These are phyloP conservation scores for Nadsonia fulvescens DNA, from an alignment of 805 yeast species.

Conservation along the genomic window DNA sequence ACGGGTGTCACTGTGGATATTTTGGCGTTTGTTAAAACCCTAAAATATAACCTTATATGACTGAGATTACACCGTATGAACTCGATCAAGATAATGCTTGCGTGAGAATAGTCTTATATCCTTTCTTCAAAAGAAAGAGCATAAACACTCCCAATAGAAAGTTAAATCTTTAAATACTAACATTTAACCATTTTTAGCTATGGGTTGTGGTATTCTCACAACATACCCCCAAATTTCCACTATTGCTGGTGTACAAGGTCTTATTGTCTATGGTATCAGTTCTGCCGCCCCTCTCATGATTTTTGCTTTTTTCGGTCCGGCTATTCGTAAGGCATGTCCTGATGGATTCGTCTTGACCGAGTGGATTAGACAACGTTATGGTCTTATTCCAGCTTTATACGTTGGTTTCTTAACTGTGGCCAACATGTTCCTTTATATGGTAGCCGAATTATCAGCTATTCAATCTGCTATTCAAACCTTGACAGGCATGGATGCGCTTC, in stretches of 20 bases:
- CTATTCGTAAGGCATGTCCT: conserved; percentile 62
- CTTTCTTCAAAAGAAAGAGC: background rate
- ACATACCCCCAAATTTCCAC: conserved; percentile 81
- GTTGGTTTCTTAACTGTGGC: conserved; percentile 66
- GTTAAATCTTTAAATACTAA: conserved; percentile 3
- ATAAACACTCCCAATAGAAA: background rate
- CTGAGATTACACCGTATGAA: conserved; percentile 62
- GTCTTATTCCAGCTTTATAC: conserved; percentile 52
- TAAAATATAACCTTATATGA: conserved; percentile 19
- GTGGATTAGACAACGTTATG: conserved; percentile 81
- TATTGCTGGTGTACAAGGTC: conserved; percentile 71
- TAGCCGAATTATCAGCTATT: conserved; percentile 70
- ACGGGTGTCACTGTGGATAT: conserved; percentile 39
- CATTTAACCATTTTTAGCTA: conserved; percentile 25
- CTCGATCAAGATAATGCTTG: conserved; percentile 73
- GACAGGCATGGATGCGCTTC: conserved; percentile 63
- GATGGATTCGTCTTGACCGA: conserved; percentile 83
- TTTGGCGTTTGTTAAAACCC: conserved; percentile 11
- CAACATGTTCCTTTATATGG: conserved; percentile 65
- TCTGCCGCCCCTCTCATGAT: conserved; percentile 73
- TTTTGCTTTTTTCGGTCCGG: conserved; percentile 73
- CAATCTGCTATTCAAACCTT: conserved; percentile 58
- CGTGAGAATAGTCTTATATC: conserved; percentile 44
- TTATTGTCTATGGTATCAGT: conserved; percentile 58
- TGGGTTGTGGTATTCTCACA: conserved; percentile 79